Base-by-base conservation (phyloP, 192 early-diverging fungal genomes). In the Spinellus fusiger region DNA sequence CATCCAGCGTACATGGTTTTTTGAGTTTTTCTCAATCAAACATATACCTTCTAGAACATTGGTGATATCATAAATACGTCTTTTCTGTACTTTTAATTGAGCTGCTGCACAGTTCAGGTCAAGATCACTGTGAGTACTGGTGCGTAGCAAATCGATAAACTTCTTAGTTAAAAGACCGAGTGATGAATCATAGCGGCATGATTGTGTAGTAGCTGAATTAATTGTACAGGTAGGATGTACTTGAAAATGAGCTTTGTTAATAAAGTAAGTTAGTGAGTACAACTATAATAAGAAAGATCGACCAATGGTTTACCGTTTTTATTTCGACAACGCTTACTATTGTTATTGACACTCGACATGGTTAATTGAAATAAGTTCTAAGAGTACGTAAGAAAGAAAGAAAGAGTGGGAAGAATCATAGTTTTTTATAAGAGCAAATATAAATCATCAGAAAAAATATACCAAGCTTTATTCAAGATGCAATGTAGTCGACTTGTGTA, bases 1-100 rank as follows among this genome's bases (percentile, higher is more conserved):
- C 85, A 76, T 86, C 83, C 84, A 84, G 47, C 81, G 73, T 27
- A 86, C 81, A 71, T 84, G 81, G 64, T 86, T 86, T 65, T 83
- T 83, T 6, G 81, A 80, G 54, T 76, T 82, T 62, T 87, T 87
- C 59, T 87, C 81, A 38, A 85, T 83, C 34, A 86, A 62, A 22
- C 77, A 66, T 44, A 86, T 81, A 1, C 85, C 85, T 66, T 86
- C 85, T 29, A 86, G 68, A 8, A 86, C 85, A 60, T 84, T 83
- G 25, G 85, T 86, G 40, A 86, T 86, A 46, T 86, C 85, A 54
- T 86, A 86, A 46, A 86, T 86, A 28, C 85, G 74, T 40, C 85
- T 76, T 58, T 86, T 86, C 57, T 86, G 85, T 5, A 86, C 85
- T 1, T 76, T 69, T 26, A 86, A 70, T 49, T 78, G 70, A 10